Conservation (phyloP, 345 rosid genomes). For the Pugionium cornutum region DNA sequence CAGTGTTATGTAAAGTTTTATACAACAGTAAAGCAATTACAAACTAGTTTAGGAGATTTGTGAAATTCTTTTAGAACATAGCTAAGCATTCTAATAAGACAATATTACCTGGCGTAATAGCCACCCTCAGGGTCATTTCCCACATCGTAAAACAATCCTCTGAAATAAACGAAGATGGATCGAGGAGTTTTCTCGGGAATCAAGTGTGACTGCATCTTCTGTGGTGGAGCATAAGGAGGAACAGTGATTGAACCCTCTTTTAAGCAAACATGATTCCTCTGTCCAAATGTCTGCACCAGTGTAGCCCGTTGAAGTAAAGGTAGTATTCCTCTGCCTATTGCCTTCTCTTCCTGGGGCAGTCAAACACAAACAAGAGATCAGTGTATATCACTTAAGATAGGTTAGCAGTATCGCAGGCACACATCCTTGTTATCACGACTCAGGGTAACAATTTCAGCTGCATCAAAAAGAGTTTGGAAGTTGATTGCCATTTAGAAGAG, state of each 20-base stretch:
- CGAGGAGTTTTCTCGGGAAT: constrained; percentile 86
- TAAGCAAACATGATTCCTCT: constrained; percentile 91
- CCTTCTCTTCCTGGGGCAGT: constrained; percentile 84
- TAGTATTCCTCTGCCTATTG: constrained; percentile 91
- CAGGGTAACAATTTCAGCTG: constrained; percentile 4
- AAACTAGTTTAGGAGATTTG: not conserved
- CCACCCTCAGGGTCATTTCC: constrained; percentile 99
- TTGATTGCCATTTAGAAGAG: constrained; percentile 8
- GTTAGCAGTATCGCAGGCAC: not conserved
- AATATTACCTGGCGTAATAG: constrained; percentile 85
- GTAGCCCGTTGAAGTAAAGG: constrained; percentile 91
- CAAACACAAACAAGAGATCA: constrained; percentile 24
- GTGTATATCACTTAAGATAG: not conserved
- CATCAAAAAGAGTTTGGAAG: constrained; percentile 17
- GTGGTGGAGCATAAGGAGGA: constrained; percentile 99
- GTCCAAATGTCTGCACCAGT: constrained; percentile 97
- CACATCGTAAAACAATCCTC: constrained; percentile 95
- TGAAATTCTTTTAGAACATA: constrained; percentile 5
- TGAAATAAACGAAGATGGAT: constrained; percentile 92
- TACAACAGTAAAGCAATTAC: constrained; percentile 3
- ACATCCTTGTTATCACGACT: not conserved
- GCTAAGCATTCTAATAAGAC: not conserved
- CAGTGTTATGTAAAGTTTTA: constrained; percentile 1
- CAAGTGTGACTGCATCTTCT: constrained; percentile 89
- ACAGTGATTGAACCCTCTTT: constrained; percentile 93